Evolutionary conservation across 495 filamentous ascomycete species (phyloP).

Genomic region (Astrothelium macrocarpum): DNA sequence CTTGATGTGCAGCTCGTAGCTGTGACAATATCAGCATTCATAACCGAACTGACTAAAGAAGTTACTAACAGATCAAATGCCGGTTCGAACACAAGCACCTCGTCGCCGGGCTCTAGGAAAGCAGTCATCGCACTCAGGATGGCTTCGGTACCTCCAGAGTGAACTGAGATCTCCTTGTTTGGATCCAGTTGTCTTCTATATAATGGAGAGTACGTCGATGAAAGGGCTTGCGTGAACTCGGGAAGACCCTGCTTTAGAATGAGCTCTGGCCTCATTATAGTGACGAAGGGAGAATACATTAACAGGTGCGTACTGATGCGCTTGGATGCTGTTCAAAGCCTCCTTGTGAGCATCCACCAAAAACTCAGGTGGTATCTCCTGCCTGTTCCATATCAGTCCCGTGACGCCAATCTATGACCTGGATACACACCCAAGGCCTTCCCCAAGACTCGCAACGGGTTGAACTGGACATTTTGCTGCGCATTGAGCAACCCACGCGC

Average conservation of each 20-base stretch:
- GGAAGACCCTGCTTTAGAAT: conserved; percentile 9
- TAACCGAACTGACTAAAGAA: neutral
- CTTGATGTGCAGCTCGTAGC: conserved; percentile 7
- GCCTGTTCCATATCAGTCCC: neutral
- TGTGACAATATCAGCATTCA: neutral
- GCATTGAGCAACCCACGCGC: conserved; percentile 5
- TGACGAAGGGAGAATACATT: neutral
- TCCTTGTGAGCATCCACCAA: conserved; percentile 12
- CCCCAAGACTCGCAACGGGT: conserved; percentile 15
- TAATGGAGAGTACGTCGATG: conserved; percentile 9
- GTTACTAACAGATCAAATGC: conserved; percentile 10
- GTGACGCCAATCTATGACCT: neutral
- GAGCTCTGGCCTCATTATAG: neutral
- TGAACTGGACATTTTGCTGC: conserved; percentile 11
- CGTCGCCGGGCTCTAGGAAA: conserved; percentile 17
- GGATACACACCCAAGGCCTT: conserved; percentile 1
- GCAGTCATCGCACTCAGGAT: conserved; percentile 12
- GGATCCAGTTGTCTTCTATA: conserved; percentile 4
- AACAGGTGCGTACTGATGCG: conserved; percentile 13
- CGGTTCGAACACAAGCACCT: conserved; percentile 16
- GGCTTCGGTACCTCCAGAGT: conserved; percentile 9
- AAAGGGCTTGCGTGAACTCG: conserved; percentile 8
- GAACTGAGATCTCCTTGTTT: conserved; percentile 10
- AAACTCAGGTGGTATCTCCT: conserved; percentile 9
- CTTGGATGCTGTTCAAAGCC: conserved; percentile 10